phyloP scores from a whole-genome alignment of 2,329 filamentous ascomycete species.

The Pseudocercospora macadamiae region DNA sequence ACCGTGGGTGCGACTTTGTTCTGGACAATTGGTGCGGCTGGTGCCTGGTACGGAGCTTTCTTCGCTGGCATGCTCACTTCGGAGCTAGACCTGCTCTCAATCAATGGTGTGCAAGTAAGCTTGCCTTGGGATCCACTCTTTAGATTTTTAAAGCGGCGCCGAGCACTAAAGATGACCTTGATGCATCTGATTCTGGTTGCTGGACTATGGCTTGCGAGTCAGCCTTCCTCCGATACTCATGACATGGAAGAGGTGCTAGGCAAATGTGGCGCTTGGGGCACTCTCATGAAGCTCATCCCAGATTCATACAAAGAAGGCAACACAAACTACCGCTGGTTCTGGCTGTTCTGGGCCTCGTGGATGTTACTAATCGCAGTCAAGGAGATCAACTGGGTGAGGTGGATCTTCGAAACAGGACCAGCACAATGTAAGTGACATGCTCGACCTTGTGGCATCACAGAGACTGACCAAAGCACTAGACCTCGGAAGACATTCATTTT shows the following conservation, averaged over 20 bases:
- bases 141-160: conserved; percentile 19
- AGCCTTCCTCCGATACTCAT: conserved; percentile 28
- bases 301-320: conserved; percentile 27
- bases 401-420: conserved; percentile 28
- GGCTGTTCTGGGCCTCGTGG: conserved; percentile 62
- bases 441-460: not conserved
- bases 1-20: conserved; percentile 26
- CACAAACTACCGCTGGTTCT: conserved; percentile 34
- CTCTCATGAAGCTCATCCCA: conserved; percentile 29
- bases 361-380: conserved; percentile 26
- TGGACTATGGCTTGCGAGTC: conserved; percentile 29
- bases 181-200: conserved; percentile 26
- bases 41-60: conserved; percentile 64
- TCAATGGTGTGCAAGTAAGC: conserved; percentile 17
- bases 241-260: conserved; percentile 22
- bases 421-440: conserved; percentile 26
- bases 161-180: conserved; percentile 17
- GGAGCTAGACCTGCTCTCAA: conserved; percentile 61
- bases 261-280: conserved; percentile 29
- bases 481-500: conserved; percentile 64
- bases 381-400: conserved; percentile 30
- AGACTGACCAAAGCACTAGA: conserved; percentile 36
- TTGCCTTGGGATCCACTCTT: conserved; percentile 25
- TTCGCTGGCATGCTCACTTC: conserved; percentile 63
- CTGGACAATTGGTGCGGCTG: conserved; percentile 37